These are phyloP conservation scores for Lactifluus pinguis DNA, from an alignment of 768 basidiomycete genomes.

Conservation along the genomic window DNA sequence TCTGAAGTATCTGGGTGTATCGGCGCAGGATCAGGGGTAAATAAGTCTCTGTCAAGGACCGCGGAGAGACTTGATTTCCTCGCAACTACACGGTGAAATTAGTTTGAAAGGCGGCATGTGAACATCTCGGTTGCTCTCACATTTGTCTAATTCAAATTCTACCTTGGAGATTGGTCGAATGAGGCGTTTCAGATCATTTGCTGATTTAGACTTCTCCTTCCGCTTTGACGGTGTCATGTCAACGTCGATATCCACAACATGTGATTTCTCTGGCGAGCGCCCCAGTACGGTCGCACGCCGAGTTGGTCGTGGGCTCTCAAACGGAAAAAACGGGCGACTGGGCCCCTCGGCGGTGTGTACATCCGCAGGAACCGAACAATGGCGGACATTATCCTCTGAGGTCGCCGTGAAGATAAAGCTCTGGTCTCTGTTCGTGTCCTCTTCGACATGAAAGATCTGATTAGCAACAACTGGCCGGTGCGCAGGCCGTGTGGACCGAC, in stretches of 20 bases:
- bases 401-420: constrained; percentile 21
- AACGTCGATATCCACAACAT: constrained; percentile 28
- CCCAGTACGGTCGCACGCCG: constrained; percentile 62
- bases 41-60: constrained; percentile 52
- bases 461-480: constrained; percentile 56
- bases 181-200: constrained; percentile 53
- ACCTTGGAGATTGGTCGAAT: constrained; percentile 59
- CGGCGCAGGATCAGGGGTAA: constrained; percentile 45
- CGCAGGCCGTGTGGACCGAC: constrained; percentile 46
- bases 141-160: constrained; percentile 53
- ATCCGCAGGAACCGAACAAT: constrained; percentile 5
- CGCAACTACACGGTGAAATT: constrained; percentile 14
- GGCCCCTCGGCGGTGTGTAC: constrained; percentile 21
- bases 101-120: not conserved
- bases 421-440: constrained; percentile 26
- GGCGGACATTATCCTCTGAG: not conserved
- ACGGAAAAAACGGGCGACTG: constrained; percentile 12
- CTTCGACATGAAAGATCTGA: constrained; percentile 55
- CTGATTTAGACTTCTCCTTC: constrained; percentile 57
- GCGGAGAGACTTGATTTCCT: constrained; percentile 18
- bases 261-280: constrained; percentile 41
- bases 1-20: constrained; percentile 33
- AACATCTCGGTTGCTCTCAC: constrained; percentile 31
- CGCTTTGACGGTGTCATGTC: constrained; percentile 49
- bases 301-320: constrained; percentile 28